Percentiles rank a stretch among this genome's conserved stretches.
Conservation (phyloP, 768 basidiomycete species). For the Russula vinacea region DNA sequence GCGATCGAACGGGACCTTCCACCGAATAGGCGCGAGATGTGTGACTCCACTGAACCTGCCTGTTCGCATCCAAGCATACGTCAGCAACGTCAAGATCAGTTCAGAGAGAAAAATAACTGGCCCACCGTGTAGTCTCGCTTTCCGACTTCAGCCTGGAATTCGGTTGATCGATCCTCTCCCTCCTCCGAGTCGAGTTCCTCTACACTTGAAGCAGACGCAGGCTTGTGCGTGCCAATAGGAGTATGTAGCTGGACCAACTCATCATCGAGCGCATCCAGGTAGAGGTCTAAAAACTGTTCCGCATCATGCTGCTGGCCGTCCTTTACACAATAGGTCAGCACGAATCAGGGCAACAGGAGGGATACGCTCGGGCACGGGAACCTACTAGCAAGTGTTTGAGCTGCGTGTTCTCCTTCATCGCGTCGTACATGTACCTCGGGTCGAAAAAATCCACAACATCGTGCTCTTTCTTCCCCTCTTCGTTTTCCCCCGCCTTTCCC, state of each 20-base stretch:
- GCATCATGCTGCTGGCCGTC: conserved; percentile 77
- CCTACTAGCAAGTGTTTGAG: conserved; percentile 85
- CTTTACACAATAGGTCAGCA: conserved; percentile 37
- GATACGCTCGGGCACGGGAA: conserved; percentile 25
- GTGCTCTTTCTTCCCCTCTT: conserved; percentile 45
- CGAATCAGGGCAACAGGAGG: neutral
- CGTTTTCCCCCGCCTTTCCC: too few relatives aligned
- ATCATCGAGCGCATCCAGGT: too few relatives aligned
- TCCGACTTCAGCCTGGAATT: too few relatives aligned
- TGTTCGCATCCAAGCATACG: conserved; percentile 33
- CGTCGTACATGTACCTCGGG: conserved; percentile 84
- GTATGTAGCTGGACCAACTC: too few relatives aligned
- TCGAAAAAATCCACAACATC: too few relatives aligned
- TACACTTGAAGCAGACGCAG: too few relatives aligned
- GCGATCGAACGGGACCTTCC: conserved; percentile 83
- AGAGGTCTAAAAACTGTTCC: too few relatives aligned
- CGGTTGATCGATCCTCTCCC: too few relatives aligned
- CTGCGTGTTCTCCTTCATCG: conserved; percentile 71
- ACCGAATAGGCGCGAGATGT: conserved; percentile 89
- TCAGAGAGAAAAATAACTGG: conserved; percentile 34
- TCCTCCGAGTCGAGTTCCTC: too few relatives aligned
- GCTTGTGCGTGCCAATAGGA: too few relatives aligned
- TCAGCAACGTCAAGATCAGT: too few relatives aligned
- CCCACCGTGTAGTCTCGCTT: too few relatives aligned
- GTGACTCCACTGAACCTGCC: conserved; percentile 59